These are phyloP conservation scores for Leccinellum luteum DNA, from an alignment of 768 basidiomycete species.

Conservation along the genomic window DNA sequence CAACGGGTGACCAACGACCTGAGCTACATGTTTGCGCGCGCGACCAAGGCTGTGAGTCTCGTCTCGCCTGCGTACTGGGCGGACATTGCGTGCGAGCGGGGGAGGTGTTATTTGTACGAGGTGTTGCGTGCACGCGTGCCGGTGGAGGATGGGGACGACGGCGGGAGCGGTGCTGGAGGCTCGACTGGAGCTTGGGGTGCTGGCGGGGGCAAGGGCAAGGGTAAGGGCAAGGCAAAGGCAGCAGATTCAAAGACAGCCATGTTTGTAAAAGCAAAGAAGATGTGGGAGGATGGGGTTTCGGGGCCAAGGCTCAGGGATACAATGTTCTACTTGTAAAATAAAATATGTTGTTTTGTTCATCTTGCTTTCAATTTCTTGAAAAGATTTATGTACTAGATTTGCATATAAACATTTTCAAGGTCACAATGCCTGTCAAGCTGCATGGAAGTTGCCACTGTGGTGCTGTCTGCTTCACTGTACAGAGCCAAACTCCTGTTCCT, in stretches of 20 bases:
- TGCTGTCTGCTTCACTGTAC: conserved; percentile 27
- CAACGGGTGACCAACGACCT: conserved; percentile 51
- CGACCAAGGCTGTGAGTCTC: conserved; percentile 46
- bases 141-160: not conserved
- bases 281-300: conserved; percentile 60
- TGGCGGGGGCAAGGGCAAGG: no score
- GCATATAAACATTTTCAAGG: no score
- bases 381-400: no score
- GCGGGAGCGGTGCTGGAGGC: no score
- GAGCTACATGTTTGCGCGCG: conserved; percentile 57
- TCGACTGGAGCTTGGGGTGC: no score
- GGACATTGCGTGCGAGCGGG: conserved; percentile 51
- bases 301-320: conserved; percentile 52
- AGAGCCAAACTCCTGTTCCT: conserved; percentile 55
- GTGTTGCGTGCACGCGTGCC: conserved; percentile 35
- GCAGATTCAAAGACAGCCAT: conserved; percentile 43
- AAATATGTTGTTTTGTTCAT: no score
- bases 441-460: not conserved
- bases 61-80: conserved; percentile 41
- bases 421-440: not conserved
- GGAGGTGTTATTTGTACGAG: conserved; percentile 48
- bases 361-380: no score
- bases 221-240: conserved; percentile 31
- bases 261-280: conserved; percentile 44
- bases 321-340: conserved; percentile 70